phyloP scores from a whole-genome alignment of 2,329 filamentous ascomycete genomes.

The Exophiala viscosa region DNA sequence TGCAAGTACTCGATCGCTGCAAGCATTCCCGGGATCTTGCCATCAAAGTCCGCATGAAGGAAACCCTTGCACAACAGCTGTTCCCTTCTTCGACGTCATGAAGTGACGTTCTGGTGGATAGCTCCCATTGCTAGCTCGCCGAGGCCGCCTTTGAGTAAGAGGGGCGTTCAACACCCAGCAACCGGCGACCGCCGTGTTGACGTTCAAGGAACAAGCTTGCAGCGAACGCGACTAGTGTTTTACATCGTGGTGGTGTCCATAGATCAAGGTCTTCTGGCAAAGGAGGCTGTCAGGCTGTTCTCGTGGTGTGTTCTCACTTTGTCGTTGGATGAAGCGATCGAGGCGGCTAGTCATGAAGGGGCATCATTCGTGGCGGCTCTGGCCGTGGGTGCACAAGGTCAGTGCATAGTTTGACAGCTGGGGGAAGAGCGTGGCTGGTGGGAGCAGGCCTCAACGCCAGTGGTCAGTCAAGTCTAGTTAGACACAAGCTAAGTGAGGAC shows the following conservation, averaged over 20 bases:
- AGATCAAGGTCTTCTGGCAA: not conserved
- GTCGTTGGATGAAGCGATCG: not conserved
- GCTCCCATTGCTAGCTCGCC: not conserved
- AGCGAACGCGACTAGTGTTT: no score
- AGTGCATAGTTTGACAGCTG: no score
- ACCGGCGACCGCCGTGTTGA: no score
- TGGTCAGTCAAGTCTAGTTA: not conserved
- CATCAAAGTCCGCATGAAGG: no score
- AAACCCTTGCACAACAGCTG: no score
- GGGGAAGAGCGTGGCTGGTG: constrained; percentile 1
- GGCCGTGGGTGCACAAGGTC: not conserved
- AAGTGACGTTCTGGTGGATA: constrained; percentile 12
- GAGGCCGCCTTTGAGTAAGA: not conserved
- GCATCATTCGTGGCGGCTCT: not conserved
- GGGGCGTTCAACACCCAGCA: no score
- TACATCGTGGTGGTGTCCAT: not conserved
- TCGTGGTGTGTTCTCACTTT: not conserved
- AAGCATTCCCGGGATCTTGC: no score
- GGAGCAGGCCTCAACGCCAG: not conserved
- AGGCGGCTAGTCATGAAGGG: not conserved
- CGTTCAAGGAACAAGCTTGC: no score
- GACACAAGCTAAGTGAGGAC: not conserved
- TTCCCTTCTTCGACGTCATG: constrained; percentile 12
- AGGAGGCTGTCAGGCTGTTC: not conserved
- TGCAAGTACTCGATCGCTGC: not conserved